These are phyloP conservation scores for Phytophthora pisi DNA, from an alignment of 352 stramenopile genomes.

Conservation along the genomic window DNA sequence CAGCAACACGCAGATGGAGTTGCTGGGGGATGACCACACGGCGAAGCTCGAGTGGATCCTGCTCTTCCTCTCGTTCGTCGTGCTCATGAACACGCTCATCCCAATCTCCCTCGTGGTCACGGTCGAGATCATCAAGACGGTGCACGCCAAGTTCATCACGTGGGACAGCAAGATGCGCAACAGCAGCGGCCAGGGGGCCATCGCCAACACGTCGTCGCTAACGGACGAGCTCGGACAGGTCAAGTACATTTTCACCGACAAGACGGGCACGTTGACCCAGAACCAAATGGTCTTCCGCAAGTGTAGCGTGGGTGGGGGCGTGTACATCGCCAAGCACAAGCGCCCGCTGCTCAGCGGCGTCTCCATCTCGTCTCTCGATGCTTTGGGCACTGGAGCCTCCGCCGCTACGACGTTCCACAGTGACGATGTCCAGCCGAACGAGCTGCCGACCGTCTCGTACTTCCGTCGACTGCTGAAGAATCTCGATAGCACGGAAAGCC, in stretches of 20 bases:
- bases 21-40: slow-evolving; percentile 7
- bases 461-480: slow-evolving; percentile 62
- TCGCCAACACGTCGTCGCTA: slow-evolving; percentile 90
- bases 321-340: slow-evolving; percentile 68
- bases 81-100: slow-evolving; percentile 93
- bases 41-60: slow-evolving; percentile 41
- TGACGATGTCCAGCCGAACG: slow-evolving; percentile 15
- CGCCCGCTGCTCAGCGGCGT: slow-evolving; percentile 27
- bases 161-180: slow-evolving; percentile 77
- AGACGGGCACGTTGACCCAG: slow-evolving; percentile 99
- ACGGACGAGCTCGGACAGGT: slow-evolving; percentile 96
- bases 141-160: slow-evolving; percentile 80
- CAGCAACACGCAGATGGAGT: neutral
- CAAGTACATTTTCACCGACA: slow-evolving; percentile 99
- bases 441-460: slow-evolving; percentile 32
- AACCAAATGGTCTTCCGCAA: slow-evolving; percentile 99
- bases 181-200: slow-evolving; percentile 56
- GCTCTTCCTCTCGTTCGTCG: slow-evolving; percentile 90
- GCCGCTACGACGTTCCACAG: slow-evolving; percentile 17
- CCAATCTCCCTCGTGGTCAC: slow-evolving; percentile 94
- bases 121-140: slow-evolving; percentile 76
- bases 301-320: slow-evolving; percentile 89
- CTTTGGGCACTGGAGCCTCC: neutral
- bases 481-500: slow-evolving; percentile 57
- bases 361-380: slow-evolving; percentile 48